Evolutionary conservation across 805 yeast genomes (phyloP).

Genomic region (Wickerhamomyces rabaulensis): DNA sequence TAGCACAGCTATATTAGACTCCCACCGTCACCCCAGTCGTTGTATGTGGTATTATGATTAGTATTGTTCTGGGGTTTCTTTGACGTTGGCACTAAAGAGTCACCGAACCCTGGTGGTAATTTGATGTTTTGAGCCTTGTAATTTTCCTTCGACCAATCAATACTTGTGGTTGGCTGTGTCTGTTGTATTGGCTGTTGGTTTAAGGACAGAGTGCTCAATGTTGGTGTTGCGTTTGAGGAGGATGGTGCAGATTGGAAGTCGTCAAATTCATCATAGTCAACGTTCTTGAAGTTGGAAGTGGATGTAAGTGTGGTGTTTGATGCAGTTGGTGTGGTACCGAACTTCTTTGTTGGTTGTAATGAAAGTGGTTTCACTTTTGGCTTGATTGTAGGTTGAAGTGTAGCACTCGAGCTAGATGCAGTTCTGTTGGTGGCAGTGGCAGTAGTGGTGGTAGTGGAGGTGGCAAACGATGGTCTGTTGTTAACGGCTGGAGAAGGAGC

Average conservation of each 20-base stretch:
- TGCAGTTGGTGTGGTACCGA: not conserved
- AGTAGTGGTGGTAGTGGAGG: conserved; percentile 2
- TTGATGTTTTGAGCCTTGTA: conserved; percentile 11
- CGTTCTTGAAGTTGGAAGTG: conserved; percentile 1
- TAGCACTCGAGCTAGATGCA: conserved; percentile 5
- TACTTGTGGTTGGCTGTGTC: conserved; percentile 1
- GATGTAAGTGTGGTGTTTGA: not conserved
- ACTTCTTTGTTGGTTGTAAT: conserved; percentile 10
- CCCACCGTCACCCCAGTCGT: conserved; percentile 10
- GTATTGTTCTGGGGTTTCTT: conserved; percentile 12
- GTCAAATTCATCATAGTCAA: conserved; percentile 16
- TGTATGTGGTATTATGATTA: conserved; percentile 2
- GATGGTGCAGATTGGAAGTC: conserved; percentile 15
- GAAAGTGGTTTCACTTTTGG: conserved; percentile 18
- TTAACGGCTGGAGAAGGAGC: not conserved
- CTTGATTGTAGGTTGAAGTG: conserved; percentile 6
- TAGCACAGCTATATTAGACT: conserved; percentile 11
- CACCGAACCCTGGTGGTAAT: conserved; percentile 40
- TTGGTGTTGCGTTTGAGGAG: not conserved
- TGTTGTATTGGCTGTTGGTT: not conserved
- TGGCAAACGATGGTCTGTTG: not conserved
- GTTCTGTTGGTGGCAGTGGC: too few species aligned
- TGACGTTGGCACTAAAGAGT: conserved; percentile 28
- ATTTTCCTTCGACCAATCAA: conserved; percentile 9
- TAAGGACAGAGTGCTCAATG: not conserved